phyloP scores from a whole-genome alignment of 169 alveolate genomes.

The Amoebophrya sp. region DNA sequence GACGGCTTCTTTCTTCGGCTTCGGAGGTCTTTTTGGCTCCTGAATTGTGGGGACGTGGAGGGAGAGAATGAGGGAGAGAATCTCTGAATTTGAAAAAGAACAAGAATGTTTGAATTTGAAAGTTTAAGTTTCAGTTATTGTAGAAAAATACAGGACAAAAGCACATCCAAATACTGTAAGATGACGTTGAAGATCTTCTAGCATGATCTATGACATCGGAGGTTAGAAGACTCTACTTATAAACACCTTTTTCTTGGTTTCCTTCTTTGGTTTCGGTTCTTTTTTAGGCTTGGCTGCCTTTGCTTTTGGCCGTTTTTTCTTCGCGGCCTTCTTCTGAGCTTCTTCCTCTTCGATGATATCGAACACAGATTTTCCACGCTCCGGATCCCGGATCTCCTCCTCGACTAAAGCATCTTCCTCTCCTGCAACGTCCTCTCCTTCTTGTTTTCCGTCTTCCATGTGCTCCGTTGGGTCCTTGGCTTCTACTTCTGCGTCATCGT shows the following conservation, averaged over 20 bases:
- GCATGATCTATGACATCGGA: not conserved
- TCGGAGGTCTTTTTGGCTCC: not conserved
- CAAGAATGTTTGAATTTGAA: too few relatives aligned
- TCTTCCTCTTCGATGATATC: not conserved
- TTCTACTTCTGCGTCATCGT: not conserved
- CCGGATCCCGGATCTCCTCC: too few relatives aligned
- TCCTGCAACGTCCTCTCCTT: not conserved
- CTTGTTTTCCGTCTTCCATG: not conserved
- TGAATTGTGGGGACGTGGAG: too few relatives aligned
- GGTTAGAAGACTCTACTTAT: too few relatives aligned
- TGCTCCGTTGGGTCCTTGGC: not conserved
- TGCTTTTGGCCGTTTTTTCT: too few relatives aligned
- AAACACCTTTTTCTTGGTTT: not conserved
- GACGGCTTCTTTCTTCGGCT: not conserved
- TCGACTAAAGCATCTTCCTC: not conserved
- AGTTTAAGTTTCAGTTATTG: too few relatives aligned
- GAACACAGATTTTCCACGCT: too few relatives aligned
- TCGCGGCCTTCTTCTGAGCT: not conserved
- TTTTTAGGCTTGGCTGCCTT: too few relatives aligned
- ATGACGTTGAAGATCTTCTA: not conserved
- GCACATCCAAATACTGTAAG: too few relatives aligned
- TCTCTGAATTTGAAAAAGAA: too few relatives aligned
- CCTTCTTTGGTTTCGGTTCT: not conserved
- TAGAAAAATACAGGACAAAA: too few relatives aligned
- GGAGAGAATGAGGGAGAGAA: too few relatives aligned